Evolutionary conservation across 148 eudicot species (phyloP), one percentile per base, ranked within the genome.

Genomic region (Fagopyrum homotropicum): DNA sequence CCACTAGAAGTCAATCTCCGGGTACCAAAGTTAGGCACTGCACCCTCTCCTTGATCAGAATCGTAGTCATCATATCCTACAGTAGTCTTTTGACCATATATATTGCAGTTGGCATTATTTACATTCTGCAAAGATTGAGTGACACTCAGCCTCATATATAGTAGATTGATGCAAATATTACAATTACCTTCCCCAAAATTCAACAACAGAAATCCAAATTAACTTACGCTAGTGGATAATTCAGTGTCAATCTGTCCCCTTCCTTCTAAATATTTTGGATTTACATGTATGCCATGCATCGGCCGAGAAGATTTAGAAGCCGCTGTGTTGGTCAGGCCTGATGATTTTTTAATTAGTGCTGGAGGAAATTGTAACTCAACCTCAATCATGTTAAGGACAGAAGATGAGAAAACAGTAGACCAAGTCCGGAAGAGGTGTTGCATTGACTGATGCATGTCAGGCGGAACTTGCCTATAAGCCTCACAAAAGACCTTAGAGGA

Each of bases 261-360:
- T 61, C 68, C 43, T 61, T 61, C 97, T 87, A 95, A 82, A 80
- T 92, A 95, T 76, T 90, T 90, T 66, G 97, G 97, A 81, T 95
- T 95, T 76, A 92, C 95, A 80, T 92, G 99, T 86, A 95, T 95
- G 77, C 98, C 98, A 86, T 92, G 97, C 80, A 84, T 79, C 50
- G 91, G 96, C 55, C 96, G 89, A 72, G 97, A 96, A 74, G 98
- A 95, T 77, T 90, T 92, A 61, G 97, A 90, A 83, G 86, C 86
- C 77, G 86, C 82, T 73, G 82, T 75, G 51, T 79, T 61, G 43
- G 68, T 29, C 44, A 61, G 66, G 78, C 81, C 82, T 40, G 98
- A 85, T 60, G 98, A 80, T 70, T 87, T 90, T 75, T 81, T 83
- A 78, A 77, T 84, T 75, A 55, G 64, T 50, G 85, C 19, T 47